Conservation (phyloP, 139 green algal species). For the Tetraselmis striata region DNA sequence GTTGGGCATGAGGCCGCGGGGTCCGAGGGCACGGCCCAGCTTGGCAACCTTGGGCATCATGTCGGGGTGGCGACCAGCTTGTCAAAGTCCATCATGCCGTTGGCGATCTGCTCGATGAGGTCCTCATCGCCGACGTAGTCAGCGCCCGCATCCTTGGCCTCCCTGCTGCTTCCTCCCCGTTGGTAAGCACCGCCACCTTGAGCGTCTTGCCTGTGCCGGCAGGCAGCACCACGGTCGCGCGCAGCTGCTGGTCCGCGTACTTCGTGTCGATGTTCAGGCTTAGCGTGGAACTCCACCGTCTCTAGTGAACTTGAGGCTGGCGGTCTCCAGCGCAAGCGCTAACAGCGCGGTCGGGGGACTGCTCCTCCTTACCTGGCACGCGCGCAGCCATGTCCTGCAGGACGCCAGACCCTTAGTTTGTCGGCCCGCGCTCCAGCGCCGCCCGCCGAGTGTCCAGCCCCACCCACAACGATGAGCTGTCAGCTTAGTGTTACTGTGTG, state of each 20-base stretch:
- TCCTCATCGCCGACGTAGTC: constrained; percentile 88
- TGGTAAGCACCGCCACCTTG: constrained; percentile 81
- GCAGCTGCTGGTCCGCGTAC: constrained; percentile 97
- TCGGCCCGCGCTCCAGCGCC: too few species aligned
- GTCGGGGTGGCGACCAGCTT: constrained; percentile 96
- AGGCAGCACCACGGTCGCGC: constrained; percentile 90
- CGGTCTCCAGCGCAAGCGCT: constrained; percentile 45
- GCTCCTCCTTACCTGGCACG: not conserved
- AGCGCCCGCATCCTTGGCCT: constrained; percentile 82
- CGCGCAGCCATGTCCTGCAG: not conserved
- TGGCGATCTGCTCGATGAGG: constrained; percentile 89
- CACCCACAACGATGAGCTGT: too few species aligned
- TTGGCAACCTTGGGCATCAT: constrained; percentile 99
- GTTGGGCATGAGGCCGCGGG: constrained; percentile 97
- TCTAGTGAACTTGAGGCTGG: constrained; percentile 94
- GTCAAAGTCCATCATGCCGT: constrained; percentile 98
- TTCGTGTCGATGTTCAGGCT: constrained; percentile 80
- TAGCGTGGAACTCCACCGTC: constrained; percentile 88
- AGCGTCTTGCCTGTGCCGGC: constrained; percentile 91
- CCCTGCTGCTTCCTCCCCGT: constrained; percentile 64
- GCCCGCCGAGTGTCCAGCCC: too few species aligned
- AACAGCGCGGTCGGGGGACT: not conserved
- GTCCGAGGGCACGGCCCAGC: constrained; percentile 90
- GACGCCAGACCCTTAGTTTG: too few species aligned
- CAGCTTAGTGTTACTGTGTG: too few species aligned